Percentiles rank a stretch among this genome's conserved stretches.
phyloP scores from a whole-genome alignment of 2,329 filamentous ascomycete species.

The Fusarium sp. region DNA sequence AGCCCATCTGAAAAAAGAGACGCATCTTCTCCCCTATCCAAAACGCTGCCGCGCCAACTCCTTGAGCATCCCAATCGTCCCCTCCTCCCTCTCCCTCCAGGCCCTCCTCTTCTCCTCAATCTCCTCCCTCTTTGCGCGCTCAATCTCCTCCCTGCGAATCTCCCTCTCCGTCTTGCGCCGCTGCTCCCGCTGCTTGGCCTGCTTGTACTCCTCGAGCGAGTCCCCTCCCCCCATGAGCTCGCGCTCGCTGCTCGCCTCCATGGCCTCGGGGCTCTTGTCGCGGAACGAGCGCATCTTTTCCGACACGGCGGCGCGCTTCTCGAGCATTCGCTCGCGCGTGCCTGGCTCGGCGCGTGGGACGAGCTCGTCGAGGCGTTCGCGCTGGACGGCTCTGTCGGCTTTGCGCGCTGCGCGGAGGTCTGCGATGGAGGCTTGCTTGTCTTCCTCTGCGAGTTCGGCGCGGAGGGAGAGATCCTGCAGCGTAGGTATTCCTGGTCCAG shows the following conservation, averaged over 20 bases:
- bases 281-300: conserved; percentile 80
- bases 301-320: conserved; percentile 82
- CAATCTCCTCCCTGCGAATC: conserved; percentile 82
- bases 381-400: conserved; percentile 73
- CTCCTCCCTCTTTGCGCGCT: conserved; percentile 80
- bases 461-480: conserved; percentile 78
- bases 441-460: conserved; percentile 63
- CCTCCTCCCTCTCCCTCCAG: conserved; percentile 82
- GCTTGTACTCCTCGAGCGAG: conserved; percentile 75
- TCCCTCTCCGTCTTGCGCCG: conserved; percentile 87
- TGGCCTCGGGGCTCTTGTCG: conserved; percentile 71
- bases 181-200: conserved; percentile 72
- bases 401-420: conserved; percentile 72
- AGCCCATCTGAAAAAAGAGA: not conserved
- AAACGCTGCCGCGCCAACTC: conserved; percentile 84
- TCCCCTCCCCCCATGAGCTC: conserved; percentile 83
- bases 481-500: conserved; percentile 75
- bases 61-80: conserved; percentile 84
- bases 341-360: conserved; percentile 85
- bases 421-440: conserved; percentile 62
- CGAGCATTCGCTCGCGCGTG: conserved; percentile 83
- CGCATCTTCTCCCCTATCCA: conserved; percentile 59
- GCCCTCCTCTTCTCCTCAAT: conserved; percentile 79
- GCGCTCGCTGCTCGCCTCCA: conserved; percentile 68
- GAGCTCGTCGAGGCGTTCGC: conserved; percentile 82